These are phyloP conservation scores for Epichloe coenophiala DNA, from an alignment of 2,329 filamentous ascomycete genomes.

Conservation along the genomic window DNA sequence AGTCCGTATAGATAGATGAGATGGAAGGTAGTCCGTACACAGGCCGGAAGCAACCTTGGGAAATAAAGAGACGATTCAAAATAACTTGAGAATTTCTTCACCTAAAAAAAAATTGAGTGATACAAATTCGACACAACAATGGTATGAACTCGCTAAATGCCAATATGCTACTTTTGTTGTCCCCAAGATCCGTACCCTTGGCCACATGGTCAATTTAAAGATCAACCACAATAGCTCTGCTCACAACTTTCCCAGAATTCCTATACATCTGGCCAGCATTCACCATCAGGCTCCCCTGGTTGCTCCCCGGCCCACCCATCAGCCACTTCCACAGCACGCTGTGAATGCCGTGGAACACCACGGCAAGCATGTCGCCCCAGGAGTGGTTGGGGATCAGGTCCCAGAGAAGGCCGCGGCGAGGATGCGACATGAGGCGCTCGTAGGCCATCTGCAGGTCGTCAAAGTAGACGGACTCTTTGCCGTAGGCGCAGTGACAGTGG, in stretches of 20 bases:
- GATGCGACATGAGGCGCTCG: conserved; percentile 45
- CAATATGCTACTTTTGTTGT: not conserved
- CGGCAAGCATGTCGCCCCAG: conserved; percentile 32
- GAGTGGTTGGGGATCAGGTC: conserved; percentile 31
- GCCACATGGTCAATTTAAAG: conserved; percentile 9
- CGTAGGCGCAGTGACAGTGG: conserved; percentile 67
- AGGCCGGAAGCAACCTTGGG: too few relatives aligned
- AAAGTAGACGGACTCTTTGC: conserved; percentile 57
- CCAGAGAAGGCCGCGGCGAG: conserved; percentile 27
- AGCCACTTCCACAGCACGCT: conserved; percentile 42
- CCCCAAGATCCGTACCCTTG: too few relatives aligned
- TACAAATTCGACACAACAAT: too few relatives aligned
- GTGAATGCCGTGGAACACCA: conserved; percentile 32
- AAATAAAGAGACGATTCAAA: too few relatives aligned
- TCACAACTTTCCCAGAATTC: conserved; percentile 34
- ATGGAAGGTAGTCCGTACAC: too few relatives aligned
- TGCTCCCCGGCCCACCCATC: conserved; percentile 38
- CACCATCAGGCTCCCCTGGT: conserved; percentile 37
- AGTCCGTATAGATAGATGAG: too few relatives aligned
- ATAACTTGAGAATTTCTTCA: too few relatives aligned
- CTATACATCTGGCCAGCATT: conserved; percentile 45
- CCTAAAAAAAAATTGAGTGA: too few relatives aligned
- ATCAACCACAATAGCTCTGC: conserved; percentile 23
- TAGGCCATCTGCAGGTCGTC: conserved; percentile 60
- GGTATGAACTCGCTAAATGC: not conserved